These are phyloP conservation scores for Claviceps maximensis DNA, from an alignment of 2,329 filamentous ascomycete species.

Conservation along the genomic window DNA sequence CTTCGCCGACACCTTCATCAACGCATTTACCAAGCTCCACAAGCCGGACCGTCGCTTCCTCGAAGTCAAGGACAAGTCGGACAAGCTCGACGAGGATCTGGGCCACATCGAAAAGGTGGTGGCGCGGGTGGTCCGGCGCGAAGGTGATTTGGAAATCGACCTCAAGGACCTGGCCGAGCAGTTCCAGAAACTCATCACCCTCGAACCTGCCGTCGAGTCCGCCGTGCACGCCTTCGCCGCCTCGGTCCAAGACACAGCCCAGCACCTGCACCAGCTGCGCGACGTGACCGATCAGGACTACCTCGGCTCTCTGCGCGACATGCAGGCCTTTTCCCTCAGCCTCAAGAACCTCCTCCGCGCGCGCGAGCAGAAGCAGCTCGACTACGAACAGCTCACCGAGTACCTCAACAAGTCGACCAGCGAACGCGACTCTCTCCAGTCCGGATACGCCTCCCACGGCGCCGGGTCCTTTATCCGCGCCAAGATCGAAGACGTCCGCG, in stretches of 20 bases:
- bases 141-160: conserved; percentile 77
- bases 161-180: conserved; percentile 83
- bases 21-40: conserved; percentile 92
- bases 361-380: conserved; percentile 92
- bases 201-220: conserved; percentile 77
- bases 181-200: conserved; percentile 80
- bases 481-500: conserved; percentile 93
- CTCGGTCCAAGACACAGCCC: conserved; percentile 70
- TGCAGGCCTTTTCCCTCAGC: conserved; percentile 86
- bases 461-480: conserved; percentile 77
- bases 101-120: conserved; percentile 93
- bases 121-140: conserved; percentile 73
- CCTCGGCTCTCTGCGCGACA: conserved; percentile 79
- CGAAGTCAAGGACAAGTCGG: conserved; percentile 81
- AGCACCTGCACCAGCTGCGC: conserved; percentile 66
- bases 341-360: conserved; percentile 82
- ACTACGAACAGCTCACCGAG: conserved; percentile 90
- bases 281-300: conserved; percentile 95
- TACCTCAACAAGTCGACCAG: conserved; percentile 84
- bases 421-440: conserved; percentile 68
- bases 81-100: conserved; percentile 90
- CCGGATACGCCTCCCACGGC: conserved; percentile 40
- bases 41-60: conserved; percentile 91
- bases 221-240: conserved; percentile 77
- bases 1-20: conserved; percentile 91